These are phyloP conservation scores for Monotropa hypopitys DNA, from an alignment of 179 eudicot genomes.

Conservation along the genomic window DNA sequence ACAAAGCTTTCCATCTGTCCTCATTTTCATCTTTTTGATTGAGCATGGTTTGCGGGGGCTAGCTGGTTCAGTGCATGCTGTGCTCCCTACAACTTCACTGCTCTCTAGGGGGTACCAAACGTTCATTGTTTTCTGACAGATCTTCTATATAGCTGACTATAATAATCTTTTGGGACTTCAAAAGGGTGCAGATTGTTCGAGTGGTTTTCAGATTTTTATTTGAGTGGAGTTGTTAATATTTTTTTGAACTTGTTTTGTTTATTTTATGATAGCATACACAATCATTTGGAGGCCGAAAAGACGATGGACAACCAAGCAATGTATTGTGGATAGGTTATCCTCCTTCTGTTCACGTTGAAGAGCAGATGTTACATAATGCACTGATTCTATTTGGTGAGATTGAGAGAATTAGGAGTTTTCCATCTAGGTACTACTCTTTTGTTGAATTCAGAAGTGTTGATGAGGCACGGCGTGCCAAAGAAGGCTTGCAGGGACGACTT, in stretches of 20 bases:
- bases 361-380: conserved; percentile 43
- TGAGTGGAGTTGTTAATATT: neutral
- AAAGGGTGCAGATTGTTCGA: neutral
- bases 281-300: conserved; percentile 34
- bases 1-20: neutral
- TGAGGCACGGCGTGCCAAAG: conserved; percentile 46
- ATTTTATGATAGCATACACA: conserved; percentile 36
- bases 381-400: conserved; percentile 48
- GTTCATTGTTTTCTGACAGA: neutral
- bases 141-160: neutral
- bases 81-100: neutral
- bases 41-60: neutral
- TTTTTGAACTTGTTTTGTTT: neutral
- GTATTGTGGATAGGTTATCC: conserved; percentile 29
- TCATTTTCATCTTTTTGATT: neutral
- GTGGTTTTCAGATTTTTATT: neutral
- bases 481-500: conserved; percentile 39
- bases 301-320: conserved; percentile 24
- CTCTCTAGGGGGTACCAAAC: neutral
- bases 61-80: neutral
- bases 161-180: neutral
- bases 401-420: conserved; percentile 27
- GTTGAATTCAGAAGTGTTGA: conserved; percentile 45
- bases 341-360: conserved; percentile 27
- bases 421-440: conserved; percentile 19